phyloP scores from a whole-genome alignment of 768 basidiomycete species.

The Hydnomerulius pinastri region DNA sequence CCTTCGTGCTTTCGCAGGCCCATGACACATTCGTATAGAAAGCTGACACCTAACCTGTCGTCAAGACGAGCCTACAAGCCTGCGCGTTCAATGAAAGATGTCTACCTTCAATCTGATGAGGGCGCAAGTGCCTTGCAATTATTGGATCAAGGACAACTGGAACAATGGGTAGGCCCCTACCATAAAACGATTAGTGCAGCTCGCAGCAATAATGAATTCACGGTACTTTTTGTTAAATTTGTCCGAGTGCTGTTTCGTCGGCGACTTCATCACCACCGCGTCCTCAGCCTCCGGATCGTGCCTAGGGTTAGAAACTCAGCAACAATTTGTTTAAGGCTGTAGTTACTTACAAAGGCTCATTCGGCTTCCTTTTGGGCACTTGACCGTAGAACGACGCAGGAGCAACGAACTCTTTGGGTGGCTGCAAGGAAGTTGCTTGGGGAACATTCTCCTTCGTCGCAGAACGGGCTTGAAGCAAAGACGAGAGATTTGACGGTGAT shows the following conservation, averaged over 20 bases:
- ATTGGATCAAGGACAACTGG: constrained; percentile 91
- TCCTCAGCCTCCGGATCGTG: constrained; percentile 76
- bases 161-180: constrained; percentile 63
- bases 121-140: constrained; percentile 72
- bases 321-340: background rate
- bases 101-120: constrained; percentile 90
- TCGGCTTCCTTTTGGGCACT: constrained; percentile 31
- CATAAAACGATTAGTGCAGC: constrained; percentile 3
- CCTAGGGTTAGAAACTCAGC: constrained; percentile 35
- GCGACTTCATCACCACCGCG: constrained; percentile 85
- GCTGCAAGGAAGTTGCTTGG: constrained; percentile 5
- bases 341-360: constrained; percentile 48
- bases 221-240: constrained; percentile 70
- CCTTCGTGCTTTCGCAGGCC: constrained; percentile 89
- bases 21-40: constrained; percentile 97
- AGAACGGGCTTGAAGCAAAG: constrained; percentile 1
- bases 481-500: constrained; percentile 13
- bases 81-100: constrained; percentile 2
- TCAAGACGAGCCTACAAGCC: background rate
- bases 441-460: constrained; percentile 25
- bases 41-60: constrained; percentile 61
- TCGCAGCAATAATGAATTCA: constrained; percentile 5
- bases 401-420: constrained; percentile 42
- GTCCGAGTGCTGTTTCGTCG: constrained; percentile 64
- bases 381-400: constrained; percentile 65